Base-by-base conservation (phyloP, 73 alveolate species). In the Paramecium octaurelia region DNA sequence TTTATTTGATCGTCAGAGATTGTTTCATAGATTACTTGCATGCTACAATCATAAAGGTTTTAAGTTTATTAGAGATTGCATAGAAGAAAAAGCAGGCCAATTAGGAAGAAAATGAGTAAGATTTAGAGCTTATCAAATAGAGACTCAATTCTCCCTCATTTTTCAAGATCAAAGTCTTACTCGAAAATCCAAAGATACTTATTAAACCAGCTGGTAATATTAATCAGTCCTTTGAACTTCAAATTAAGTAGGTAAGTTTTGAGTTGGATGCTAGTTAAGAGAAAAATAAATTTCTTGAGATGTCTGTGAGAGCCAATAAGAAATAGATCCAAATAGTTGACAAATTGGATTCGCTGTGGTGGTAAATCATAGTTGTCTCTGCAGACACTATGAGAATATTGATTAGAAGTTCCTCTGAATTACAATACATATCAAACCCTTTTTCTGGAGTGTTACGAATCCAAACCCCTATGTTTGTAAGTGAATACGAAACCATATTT, bases 1-100 rank as follows among this genome's bases (percentile, higher is more conserved):
- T 80, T 4, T n/a, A 40, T 44, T 44, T 80, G 8, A 80, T 64
- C 1, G 75, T 80, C 2, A 80, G 91, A 27, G 43, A 80, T 44
- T 80, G 91, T 80, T 80, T 44, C 24, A 80, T 80, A 16, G 91
- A 80, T 80, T 80, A 80, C 14, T 42, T 80, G 14, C 71, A 80
- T 48, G 70, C 46, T 23, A 80, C 91, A 8, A 80, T 80, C 16
- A 40, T 80, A 2, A 48, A 48, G 18, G 75, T 80, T 38, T 12
- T 44, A 80, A 23, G 46, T 23, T 40, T 31, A 44, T 42, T 80
- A n/a, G 34, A 80, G 16, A 48, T 21, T 12, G 10, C 48, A 6
- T 20, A 42, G 12, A 43, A 59, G 31, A 80, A 24, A 80, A 48
- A 43, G 8, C 46, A 80, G 20, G 34, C 48, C 1, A 21, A 43